phyloP scores from a whole-genome alignment of 148 eudicot species.

The Rhododendron vialii region DNA sequence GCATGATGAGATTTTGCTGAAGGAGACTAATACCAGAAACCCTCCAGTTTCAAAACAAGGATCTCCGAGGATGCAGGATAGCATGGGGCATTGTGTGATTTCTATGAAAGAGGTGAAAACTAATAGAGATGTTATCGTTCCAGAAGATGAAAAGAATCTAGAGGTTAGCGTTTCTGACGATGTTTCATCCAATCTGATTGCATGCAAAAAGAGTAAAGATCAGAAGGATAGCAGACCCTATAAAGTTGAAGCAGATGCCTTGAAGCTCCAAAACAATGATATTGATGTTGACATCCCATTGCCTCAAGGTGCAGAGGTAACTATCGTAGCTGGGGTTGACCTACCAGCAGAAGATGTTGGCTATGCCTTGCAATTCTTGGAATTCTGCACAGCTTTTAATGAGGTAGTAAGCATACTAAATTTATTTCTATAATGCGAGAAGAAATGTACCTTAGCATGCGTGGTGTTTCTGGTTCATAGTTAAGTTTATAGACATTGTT shows the following conservation, averaged over 20 bases:
- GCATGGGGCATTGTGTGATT: not conserved
- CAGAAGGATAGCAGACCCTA: not conserved
- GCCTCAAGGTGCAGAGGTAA: constrained; percentile 59
- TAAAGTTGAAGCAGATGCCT: constrained; percentile 11
- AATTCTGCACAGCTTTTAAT: constrained; percentile 74
- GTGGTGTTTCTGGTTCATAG: not conserved
- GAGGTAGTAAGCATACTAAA: constrained; percentile 38
- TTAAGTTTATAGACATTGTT: not conserved
- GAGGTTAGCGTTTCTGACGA: not conserved
- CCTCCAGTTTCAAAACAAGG: not conserved
- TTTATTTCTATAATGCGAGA: not conserved
- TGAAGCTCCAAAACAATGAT: constrained; percentile 6
- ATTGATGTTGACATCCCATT: constrained; percentile 30
- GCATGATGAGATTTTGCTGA: not conserved
- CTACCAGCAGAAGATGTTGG: constrained; percentile 67
- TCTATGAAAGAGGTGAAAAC: not conserved
- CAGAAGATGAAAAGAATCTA: not conserved
- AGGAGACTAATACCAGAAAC: not conserved
- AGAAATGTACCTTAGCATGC: not conserved
- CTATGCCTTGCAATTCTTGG: constrained; percentile 69
- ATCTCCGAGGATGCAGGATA: constrained; percentile 8
- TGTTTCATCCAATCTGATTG: not conserved
- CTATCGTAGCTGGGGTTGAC: constrained; percentile 53
- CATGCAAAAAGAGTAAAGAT: not conserved
- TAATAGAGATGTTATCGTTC: not conserved